Evolutionary conservation across 306 rosid genomes (phyloP).

Genomic region (Pterocarpus santalinus): DNA sequence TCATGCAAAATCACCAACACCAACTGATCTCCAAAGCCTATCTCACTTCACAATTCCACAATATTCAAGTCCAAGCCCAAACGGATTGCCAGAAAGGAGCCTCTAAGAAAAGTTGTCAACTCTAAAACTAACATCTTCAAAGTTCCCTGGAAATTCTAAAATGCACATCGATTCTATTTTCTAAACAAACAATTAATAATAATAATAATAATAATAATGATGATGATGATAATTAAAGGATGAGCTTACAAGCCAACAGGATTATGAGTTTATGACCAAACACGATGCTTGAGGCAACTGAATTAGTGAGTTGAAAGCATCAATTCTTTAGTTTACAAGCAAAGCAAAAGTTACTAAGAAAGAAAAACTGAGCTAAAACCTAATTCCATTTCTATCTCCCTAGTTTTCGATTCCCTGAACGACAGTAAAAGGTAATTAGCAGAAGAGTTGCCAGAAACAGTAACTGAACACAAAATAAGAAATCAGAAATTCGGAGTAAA

Average conservation of each 20-base stretch:
- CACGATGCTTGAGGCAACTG: neutral
- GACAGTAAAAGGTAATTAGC: neutral
- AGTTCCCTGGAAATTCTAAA: slow-evolving; percentile 7
- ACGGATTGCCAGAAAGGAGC: slow-evolving; percentile 9
- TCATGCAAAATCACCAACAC: neutral
- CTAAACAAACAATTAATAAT: neutral
- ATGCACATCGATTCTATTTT: neutral
- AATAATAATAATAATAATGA: too few species aligned
- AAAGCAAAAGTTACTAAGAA: neutral
- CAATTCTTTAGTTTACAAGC: slow-evolving; percentile 28
- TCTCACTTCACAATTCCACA: slow-evolving; percentile 25
- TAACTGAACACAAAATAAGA: neutral
- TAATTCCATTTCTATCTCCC: slow-evolving; percentile 35
- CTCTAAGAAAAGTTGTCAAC: slow-evolving; percentile 30
- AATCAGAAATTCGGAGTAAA: neutral
- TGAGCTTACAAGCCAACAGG: slow-evolving; percentile 1
- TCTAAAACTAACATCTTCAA: slow-evolving; percentile 31
- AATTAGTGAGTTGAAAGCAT: slow-evolving; percentile 38
- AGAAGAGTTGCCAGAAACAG: slow-evolving; percentile 35
- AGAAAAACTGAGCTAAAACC: slow-evolving; percentile 39
- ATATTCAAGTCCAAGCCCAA: slow-evolving; percentile 23
- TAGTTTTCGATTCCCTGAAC: neutral
- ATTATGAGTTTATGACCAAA: neutral
- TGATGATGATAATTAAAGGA: neutral
- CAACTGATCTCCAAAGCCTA: slow-evolving; percentile 22